Base-by-base conservation (phyloP, 2,329 filamentous ascomycete species). In the Cordyceps pruinosa region DNA sequence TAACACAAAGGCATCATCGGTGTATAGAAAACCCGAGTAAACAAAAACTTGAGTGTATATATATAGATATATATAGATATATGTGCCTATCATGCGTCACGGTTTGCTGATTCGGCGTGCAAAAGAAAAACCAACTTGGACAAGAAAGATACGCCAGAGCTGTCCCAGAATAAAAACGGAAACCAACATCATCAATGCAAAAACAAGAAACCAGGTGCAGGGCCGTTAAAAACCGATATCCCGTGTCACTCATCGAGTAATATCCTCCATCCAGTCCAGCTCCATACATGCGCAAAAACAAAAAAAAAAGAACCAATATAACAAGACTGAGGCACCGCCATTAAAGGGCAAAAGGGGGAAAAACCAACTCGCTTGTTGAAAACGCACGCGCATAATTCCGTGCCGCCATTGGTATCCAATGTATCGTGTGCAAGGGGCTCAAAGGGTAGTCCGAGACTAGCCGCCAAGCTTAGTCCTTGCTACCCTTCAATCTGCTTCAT, bases 401-500 rank as follows among this genome's bases (percentile, higher is more conserved):
- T 46, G 26, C 2, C 3, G 26, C 35, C 19, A 15, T 26, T 34
- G 35, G 15, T 56, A 42, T 58, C 56, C 49, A 47, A 52, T 41
- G 37, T 17, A 39, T 47, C 23, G 13, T 34, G 37, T 54, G 17
- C 30, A 7, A 25, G 8, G n/a, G 39, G 32, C 39, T 30, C 13
- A 55, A 55, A 55, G 41, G 19, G 23, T 25, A 12, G 9, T 12
- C 7, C 15, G n/a, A 28, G 19, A 13, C 30, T 45, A 10, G 15
- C 28, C 1, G 4, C 17, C 12, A 23, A 34, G 44, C 21, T 25
- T 39, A 45, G 28, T 44, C 28, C n/a, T 32, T 34, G 46, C 45
- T n/a, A 17, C 21, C n/a, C 48, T 41, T 53, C 52, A 15, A 55
- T 58, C 26, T 49, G 48, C 32, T 53, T 55, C 23, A 37, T 44